These are phyloP conservation scores for Rosa multiflora DNA, from an alignment of 306 rosid genomes.

Conservation along the genomic window DNA sequence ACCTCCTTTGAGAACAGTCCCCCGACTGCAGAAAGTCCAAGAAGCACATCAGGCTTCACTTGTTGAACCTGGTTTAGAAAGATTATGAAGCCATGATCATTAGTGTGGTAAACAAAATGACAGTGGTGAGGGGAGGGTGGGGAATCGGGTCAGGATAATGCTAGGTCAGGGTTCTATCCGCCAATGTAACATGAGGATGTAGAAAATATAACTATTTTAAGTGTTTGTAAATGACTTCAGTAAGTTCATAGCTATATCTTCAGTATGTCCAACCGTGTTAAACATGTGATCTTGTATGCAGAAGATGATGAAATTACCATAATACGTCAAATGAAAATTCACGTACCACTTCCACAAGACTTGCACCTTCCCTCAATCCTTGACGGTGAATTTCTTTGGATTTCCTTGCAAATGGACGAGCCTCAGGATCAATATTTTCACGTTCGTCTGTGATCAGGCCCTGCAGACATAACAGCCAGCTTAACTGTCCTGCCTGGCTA, in stretches of 20 bases:
- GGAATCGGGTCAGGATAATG: background rate
- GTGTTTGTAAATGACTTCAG: background rate
- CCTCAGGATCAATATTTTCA: constrained; percentile 79
- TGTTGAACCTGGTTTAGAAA: constrained; percentile 67
- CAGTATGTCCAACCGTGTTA: background rate
- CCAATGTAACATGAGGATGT: background rate
- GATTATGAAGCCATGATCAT: constrained; percentile 27
- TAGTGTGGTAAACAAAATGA: background rate
- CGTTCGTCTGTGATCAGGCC: constrained; percentile 95
- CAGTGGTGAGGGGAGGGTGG: background rate
- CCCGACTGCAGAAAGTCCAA: constrained; percentile 98
- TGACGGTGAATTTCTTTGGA: constrained; percentile 78
- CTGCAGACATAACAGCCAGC: constrained; percentile 41
- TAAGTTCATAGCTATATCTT: background rate
- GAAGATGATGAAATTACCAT: background rate
- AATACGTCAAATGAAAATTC: constrained; percentile 7
- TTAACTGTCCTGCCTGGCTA: constrained; percentile 9
- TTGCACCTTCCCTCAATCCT: constrained; percentile 91
- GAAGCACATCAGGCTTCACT: constrained; percentile 98
- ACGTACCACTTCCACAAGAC: constrained; percentile 96
- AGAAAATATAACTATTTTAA: background rate
- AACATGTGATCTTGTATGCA: constrained; percentile 1
- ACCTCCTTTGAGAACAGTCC: constrained; percentile 98
- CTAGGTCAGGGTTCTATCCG: background rate
- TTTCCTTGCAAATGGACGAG: constrained; percentile 85